Evolutionary conservation across 2,329 filamentous ascomycete species (phyloP), one percentile per base, ranked within the genome.

Genomic region (Madurella fahalii): DNA sequence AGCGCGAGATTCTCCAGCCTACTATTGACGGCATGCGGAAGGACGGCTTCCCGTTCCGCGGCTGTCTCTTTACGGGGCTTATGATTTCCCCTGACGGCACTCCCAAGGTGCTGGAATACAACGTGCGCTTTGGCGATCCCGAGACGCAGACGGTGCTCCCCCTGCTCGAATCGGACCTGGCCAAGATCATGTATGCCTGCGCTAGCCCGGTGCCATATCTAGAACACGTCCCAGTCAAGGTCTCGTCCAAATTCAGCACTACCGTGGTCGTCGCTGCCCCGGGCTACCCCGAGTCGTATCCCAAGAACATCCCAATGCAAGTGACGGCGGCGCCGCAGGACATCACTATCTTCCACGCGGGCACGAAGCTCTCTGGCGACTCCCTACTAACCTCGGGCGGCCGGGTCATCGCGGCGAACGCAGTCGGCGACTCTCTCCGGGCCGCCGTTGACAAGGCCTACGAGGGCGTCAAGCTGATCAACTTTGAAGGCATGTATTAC

Each of bases 231-330:
- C 74, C 80, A 5, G 75, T 95, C 62, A 84, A 84, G 58, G 74
- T 93, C 34, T 81, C 87, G 56, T 68, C 78, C 47, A 83, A 82
- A 58, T 94, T 87, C 66, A 91, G 90, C 59, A 88, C 90, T 25
- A 97, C 93, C 1, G 91, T 99, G 34, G 91, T 97, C n/a, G 86
- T 95, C 16, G 90, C 93, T 51, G 89, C 94, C 9, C 90, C 87
- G 18, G 94, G 94, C 2, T 99, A 99, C 69, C 94, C 94, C 5
- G 89, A 86, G 52, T 77, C 83, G 1, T 97, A 97, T 70, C 79
- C 82, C 50, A 96, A 95, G 75, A 91, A 90, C 52, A 88, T 73
- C 42, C 75, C 71, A 61, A 87, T 80, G 71, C 71, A 68, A 48
- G 74, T 87, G 11, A 66, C 70, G 16, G 63, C 68, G 18, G 73